Conservation (phyloP, 495 filamentous ascomycete species). For the Evansstolkia leycettana region DNA sequence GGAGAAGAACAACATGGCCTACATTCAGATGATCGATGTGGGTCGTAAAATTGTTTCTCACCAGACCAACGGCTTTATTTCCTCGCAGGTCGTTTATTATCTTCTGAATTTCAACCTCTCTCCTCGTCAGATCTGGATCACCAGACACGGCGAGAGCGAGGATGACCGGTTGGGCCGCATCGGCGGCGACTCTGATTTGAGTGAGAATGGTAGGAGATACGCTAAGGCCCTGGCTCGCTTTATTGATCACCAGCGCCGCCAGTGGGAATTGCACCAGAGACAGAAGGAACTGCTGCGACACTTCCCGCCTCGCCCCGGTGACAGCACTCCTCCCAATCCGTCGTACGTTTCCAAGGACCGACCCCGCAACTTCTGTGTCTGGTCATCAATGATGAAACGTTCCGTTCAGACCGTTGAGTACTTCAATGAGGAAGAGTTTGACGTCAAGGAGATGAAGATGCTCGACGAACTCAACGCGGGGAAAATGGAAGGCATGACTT, state of each 20-base stretch:
- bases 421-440: conserved; percentile 95
- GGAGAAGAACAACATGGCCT: conserved; percentile 78
- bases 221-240: conserved; percentile 62
- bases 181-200: conserved; percentile 75
- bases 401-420: conserved; percentile 71
- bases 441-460: conserved; percentile 96
- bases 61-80: conserved; percentile 82
- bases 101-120: conserved; percentile 92
- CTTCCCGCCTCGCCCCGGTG: conserved; percentile 76
- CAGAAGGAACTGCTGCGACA: conserved; percentile 55
- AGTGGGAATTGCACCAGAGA: conserved; percentile 68
- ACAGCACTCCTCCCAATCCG: conserved; percentile 89
- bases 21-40: conserved; percentile 95
- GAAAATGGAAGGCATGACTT: conserved; percentile 86
- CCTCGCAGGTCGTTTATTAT: conserved; percentile 82
- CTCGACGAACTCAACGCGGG: conserved; percentile 93
- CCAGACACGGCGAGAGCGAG: conserved; percentile 73
- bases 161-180: conserved; percentile 74
- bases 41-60: conserved; percentile 86
- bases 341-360: conserved; percentile 46
- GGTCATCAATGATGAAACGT: conserved; percentile 92
- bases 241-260: conserved; percentile 57
- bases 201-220: conserved; percentile 59
- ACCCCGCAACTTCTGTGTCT: conserved; percentile 90
- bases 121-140: conserved; percentile 95